Conservation (phyloP, 345 rosid species). For the Linum lewisii region DNA sequence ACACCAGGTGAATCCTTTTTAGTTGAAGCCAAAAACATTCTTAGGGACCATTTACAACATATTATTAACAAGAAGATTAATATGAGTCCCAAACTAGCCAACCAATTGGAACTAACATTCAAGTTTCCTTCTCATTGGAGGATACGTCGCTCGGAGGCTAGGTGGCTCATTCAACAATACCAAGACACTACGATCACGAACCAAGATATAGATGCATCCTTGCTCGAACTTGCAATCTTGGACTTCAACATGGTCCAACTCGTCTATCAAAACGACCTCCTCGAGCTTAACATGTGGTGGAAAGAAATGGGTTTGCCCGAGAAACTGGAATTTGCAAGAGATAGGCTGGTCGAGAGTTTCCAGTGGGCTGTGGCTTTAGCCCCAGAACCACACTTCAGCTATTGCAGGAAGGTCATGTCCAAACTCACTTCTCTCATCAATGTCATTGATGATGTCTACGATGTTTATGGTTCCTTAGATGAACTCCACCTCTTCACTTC, state of each 20-base stretch:
- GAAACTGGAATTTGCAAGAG: conserved; percentile 22
- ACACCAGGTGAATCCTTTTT: conserved; percentile 9
- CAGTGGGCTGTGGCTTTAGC: conserved; percentile 19
- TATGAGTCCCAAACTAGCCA: background rate
- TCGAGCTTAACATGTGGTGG: conserved; percentile 19
- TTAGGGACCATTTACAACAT: conserved; percentile 1
- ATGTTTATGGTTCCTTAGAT: conserved; percentile 17
- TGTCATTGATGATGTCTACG: conserved; percentile 23
- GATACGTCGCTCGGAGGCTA: background rate
- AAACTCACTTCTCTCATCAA: conserved; percentile 18
- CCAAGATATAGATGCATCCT: background rate
- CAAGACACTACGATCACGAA: background rate
- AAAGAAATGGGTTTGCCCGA: conserved; percentile 16
- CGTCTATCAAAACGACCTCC: background rate
- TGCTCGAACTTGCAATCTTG: background rate
- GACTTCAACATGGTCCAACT: background rate
- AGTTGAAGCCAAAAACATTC: conserved; percentile 13
- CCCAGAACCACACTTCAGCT: conserved; percentile 15
- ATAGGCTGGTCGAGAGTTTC: conserved; percentile 22
- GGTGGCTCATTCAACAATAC: background rate
- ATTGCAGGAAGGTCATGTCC: conserved; percentile 17
- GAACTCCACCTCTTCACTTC: conserved; percentile 19
- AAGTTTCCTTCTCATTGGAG: background rate
- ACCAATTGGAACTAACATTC: background rate
- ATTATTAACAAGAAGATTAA: background rate